Conservation (phyloP, 306 rosid genomes). For the Pterocarpus santalinus region DNA sequence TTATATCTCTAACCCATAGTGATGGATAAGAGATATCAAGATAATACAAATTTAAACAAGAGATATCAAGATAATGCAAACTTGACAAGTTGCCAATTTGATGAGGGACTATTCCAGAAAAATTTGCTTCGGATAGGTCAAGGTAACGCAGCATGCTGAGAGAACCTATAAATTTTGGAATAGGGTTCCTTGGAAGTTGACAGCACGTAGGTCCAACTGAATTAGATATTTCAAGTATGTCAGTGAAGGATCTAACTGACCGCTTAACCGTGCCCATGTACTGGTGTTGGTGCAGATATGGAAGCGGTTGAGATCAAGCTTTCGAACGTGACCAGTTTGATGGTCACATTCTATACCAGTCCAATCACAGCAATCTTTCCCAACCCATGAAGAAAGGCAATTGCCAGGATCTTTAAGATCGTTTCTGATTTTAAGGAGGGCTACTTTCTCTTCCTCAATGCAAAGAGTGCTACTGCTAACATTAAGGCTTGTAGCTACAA, state of each 20-base stretch:
- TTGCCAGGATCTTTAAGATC: constrained; percentile 25
- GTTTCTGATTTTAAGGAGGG: constrained; percentile 33
- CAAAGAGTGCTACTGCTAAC: constrained; percentile 23
- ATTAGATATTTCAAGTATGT: not conserved
- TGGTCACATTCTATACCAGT: constrained; percentile 28
- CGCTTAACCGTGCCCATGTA: not conserved
- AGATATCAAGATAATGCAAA: constrained; percentile 26
- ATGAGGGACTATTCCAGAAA: constrained; percentile 27
- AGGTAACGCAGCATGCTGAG: constrained; percentile 20
- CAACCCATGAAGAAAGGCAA: constrained; percentile 44
- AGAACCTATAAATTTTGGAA: constrained; percentile 31
- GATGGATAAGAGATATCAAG: not conserved
- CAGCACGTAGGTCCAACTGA: not conserved
- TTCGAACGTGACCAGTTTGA: constrained; percentile 28
- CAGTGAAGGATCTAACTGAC: constrained; percentile 41
- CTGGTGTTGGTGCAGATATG: not conserved
- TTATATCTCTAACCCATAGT: not conserved
- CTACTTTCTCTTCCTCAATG: constrained; percentile 38
- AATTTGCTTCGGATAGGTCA: constrained; percentile 5
- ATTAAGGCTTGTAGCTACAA: not conserved
- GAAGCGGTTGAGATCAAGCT: not conserved
- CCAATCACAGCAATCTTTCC: constrained; percentile 35
- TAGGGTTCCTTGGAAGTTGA: not conserved
- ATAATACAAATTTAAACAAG: not conserved
- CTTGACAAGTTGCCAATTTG: constrained; percentile 33